These are phyloP conservation scores for Botryotinia globosa DNA, from an alignment of 2,329 filamentous ascomycete genomes.

Conservation along the genomic window DNA sequence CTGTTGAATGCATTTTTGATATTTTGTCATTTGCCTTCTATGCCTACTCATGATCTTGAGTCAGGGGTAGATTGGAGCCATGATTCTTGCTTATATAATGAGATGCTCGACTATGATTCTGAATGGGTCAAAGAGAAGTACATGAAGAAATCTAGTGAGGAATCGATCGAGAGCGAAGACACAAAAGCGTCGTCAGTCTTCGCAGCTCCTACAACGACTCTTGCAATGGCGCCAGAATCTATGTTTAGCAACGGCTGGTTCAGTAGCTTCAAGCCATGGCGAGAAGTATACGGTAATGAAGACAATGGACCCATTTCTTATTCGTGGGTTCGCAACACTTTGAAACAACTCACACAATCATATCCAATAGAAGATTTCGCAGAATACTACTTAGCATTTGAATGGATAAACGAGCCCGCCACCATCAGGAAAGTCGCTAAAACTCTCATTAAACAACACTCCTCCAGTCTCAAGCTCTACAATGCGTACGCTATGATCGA, in stretches of 20 bases:
- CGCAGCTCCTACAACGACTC: slow-evolving; percentile 27
- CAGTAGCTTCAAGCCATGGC: slow-evolving; percentile 24
- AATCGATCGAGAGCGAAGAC: slow-evolving; percentile 25
- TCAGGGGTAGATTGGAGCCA: slow-evolving; percentile 40
- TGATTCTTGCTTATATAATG: slow-evolving; percentile 54
- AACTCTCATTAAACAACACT: slow-evolving; percentile 64
- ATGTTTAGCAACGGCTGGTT: slow-evolving; percentile 46
- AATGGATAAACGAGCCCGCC: slow-evolving; percentile 52
- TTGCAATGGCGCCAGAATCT: slow-evolving; percentile 46
- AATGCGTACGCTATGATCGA: slow-evolving; percentile 77
- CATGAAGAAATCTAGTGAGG: background rate
- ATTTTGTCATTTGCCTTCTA: slow-evolving; percentile 63
- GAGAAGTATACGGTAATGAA: slow-evolving; percentile 25
- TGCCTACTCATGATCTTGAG: slow-evolving; percentile 30
- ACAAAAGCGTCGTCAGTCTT: slow-evolving; percentile 27
- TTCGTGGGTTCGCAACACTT: slow-evolving; percentile 49
- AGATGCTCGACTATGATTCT: slow-evolving; percentile 37
- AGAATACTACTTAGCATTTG: slow-evolving; percentile 68
- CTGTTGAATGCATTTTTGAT: slow-evolving; percentile 69
- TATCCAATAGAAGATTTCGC: slow-evolving; percentile 54
- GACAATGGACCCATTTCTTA: slow-evolving; percentile 31
- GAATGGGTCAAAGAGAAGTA: slow-evolving; percentile 24
- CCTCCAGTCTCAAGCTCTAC: slow-evolving; percentile 66
- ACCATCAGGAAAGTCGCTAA: slow-evolving; percentile 70
- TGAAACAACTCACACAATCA: slow-evolving; percentile 55